Base-by-base conservation (phyloP, 1,284 basidiomycete genomes). In the Naganishia sp. region DNA sequence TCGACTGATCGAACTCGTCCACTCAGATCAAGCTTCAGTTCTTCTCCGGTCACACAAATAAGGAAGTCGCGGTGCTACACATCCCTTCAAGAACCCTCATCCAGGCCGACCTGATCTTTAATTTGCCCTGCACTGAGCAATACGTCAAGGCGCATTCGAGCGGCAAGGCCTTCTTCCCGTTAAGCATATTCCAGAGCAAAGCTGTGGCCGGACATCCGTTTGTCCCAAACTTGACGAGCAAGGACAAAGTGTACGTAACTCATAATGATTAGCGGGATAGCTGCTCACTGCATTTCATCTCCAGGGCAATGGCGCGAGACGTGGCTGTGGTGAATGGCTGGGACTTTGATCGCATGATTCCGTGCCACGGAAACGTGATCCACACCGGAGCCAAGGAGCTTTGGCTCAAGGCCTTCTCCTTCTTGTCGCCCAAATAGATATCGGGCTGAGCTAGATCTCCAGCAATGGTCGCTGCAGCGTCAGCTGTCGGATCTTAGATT, bases 11-110 rank as follows among this genome's bases (percentile, higher is more conserved):
- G 31, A 15, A 21, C 6, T n/a, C 28, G 1, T 60, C 17, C 23
- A 4, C 23, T 18, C 46, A 61, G 76, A 77, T 80, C 69, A 69
- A 74, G 15, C 66, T 72, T 0, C 73, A 91, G 73, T 90, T 88
- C 76, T 92, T 95, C 73, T 84, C 89, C 17, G 89, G 91, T 0
- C 88, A 89, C 78, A 82, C 82, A 71, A 94, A 93, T 77, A 87
- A 92, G 75, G 95, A 97, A 70, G 85, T 96, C n/a, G 91, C 91
- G 0, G 96, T 94, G 77, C 85, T 90, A 68, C 95, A 98, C 76
- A 80, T 83, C 18, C 84, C 86, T 0, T 89, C 87, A 11, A 90
- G 88, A 75, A 88, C 90, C 0, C 81, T 98, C 64, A 85, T 98
- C 66, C 83, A 90, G 75, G 95, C 90, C 0, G 95, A 99, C 77